A percentile compares a stretch with the other conserved stretches of the same genome.
Evolutionary conservation across 768 basidiomycete species (phyloP).

Genomic region (Cystofilobasidium bisporidii): DNA sequence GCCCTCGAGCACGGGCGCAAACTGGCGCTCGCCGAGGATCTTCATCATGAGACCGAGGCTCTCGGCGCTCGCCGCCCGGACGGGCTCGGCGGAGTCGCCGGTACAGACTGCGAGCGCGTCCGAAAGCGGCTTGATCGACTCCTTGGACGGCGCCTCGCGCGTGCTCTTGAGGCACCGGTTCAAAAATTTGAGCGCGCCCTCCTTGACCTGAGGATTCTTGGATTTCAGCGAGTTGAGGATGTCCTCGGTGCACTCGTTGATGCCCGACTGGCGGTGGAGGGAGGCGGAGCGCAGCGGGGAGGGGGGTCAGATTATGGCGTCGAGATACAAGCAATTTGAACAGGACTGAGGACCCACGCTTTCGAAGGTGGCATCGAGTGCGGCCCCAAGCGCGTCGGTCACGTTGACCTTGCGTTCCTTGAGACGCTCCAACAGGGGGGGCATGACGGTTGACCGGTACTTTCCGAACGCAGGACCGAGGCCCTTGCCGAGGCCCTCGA

Average conservation of each 20-base stretch:
- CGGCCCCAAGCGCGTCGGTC: conserved; percentile 74
- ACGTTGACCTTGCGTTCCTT: conserved; percentile 91
- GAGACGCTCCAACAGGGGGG: conserved; percentile 71
- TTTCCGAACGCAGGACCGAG: conserved; percentile 63
- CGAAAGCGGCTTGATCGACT: conserved; percentile 71
- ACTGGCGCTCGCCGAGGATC: conserved; percentile 86
- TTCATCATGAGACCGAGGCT: conserved; percentile 87
- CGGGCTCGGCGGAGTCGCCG: conserved; percentile 81
- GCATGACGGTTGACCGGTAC: conserved; percentile 61
- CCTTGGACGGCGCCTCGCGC: conserved; percentile 55
- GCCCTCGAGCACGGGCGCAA: conserved; percentile 75
- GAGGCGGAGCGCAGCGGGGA: conserved; percentile 3
- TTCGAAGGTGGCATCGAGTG: conserved; percentile 76
- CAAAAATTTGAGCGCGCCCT: conserved; percentile 80
- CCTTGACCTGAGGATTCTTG: conserved; percentile 96
- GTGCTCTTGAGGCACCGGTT: conserved; percentile 66
- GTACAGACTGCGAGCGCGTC: conserved; percentile 65
- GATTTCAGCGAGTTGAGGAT: conserved; percentile 63
- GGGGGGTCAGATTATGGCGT: too few relatives aligned
- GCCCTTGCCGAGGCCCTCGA: conserved; percentile 78
- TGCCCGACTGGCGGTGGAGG: conserved; percentile 49
- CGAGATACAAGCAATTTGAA: too few relatives aligned
- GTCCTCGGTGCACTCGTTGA: conserved; percentile 75
- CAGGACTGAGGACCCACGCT: too few relatives aligned
- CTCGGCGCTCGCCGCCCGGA: conserved; percentile 78